These are phyloP conservation scores for Cyclocybe aegerita DNA, from an alignment of 768 basidiomycete genomes.

Conservation along the genomic window DNA sequence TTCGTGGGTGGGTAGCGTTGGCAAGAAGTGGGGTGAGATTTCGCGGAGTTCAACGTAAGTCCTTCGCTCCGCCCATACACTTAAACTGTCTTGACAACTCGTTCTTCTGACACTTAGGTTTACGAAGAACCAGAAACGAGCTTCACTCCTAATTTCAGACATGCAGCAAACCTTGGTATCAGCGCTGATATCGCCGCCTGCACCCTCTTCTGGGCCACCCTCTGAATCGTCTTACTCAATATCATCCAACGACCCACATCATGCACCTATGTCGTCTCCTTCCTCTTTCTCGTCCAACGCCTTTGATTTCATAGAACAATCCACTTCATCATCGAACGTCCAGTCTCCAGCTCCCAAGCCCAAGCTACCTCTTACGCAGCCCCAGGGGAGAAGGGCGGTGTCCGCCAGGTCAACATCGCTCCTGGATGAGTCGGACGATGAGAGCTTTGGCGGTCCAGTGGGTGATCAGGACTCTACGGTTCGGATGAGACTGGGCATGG, in stretches of 20 bases:
- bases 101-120: constrained; percentile 39
- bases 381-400: neutral
- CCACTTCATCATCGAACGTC: no score
- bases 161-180: constrained; percentile 57
- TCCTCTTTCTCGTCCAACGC: constrained; percentile 16
- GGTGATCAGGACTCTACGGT: constrained; percentile 25
- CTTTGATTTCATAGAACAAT: neutral
- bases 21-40: constrained; percentile 60
- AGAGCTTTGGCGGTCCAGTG: constrained; percentile 11
- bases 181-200: constrained; percentile 34
- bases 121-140: constrained; percentile 66
- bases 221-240: constrained; percentile 6
- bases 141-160: constrained; percentile 63
- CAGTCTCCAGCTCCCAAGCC: neutral
- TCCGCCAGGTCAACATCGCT: constrained; percentile 25
- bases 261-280: constrained; percentile 5
- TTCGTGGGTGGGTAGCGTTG: constrained; percentile 58
- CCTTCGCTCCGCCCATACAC: neutral
- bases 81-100: neutral
- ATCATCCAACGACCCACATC: neutral
- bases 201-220: neutral
- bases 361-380: no score
- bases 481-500: constrained; percentile 9
- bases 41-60: constrained; percentile 56
- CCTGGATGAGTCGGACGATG: constrained; percentile 37